Percentiles rank a stretch among this genome's conserved stretches.
These are phyloP conservation scores for Mortierella sp. DNA, from an alignment of 371 early-diverging fungal species.

Conservation along the genomic window DNA sequence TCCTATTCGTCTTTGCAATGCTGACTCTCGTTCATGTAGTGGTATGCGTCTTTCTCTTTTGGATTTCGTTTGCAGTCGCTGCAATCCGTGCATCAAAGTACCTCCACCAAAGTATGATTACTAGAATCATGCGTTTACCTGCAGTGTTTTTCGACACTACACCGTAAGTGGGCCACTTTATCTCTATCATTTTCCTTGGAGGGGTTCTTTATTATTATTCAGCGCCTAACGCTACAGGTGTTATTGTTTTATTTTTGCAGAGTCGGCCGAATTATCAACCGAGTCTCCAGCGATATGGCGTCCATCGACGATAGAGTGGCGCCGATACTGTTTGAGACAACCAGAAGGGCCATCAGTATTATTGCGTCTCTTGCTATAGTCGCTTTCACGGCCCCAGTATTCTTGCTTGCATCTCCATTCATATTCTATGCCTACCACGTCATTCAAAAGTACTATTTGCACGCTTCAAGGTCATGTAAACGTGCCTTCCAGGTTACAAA, in stretches of 20 bases:
- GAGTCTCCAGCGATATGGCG: constrained; percentile 80
- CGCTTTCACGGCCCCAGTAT: constrained; percentile 65
- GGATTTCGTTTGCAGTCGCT: constrained; percentile 22
- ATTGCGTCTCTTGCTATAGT: constrained; percentile 73
- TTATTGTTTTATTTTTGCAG: constrained; percentile 54
- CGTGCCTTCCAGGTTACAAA: constrained; percentile 79
- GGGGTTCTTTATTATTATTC: background rate
- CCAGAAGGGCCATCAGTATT: constrained; percentile 63
- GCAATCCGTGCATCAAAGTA: constrained; percentile 32
- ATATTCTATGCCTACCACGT: constrained; percentile 51
- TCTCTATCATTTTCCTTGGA: background rate
- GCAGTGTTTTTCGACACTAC: constrained; percentile 89
- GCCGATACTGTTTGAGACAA: constrained; percentile 9
- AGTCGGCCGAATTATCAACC: constrained; percentile 81
- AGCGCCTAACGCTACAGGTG: constrained; percentile 30
- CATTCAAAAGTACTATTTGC: constrained; percentile 73
- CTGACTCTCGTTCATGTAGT: constrained; percentile 67
- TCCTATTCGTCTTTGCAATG: constrained; percentile 81
- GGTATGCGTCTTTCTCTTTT: background rate
- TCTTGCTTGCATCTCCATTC: constrained; percentile 42
- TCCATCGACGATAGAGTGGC: constrained; percentile 74
- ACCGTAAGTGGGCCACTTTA: constrained; percentile 59
- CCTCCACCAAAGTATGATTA: constrained; percentile 60
- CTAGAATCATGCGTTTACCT: constrained; percentile 68
- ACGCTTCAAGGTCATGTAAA: constrained; percentile 76